Evolutionary conservation across 106 monocot species (phyloP).

Genomic region (Dendrobium nobile): DNA sequence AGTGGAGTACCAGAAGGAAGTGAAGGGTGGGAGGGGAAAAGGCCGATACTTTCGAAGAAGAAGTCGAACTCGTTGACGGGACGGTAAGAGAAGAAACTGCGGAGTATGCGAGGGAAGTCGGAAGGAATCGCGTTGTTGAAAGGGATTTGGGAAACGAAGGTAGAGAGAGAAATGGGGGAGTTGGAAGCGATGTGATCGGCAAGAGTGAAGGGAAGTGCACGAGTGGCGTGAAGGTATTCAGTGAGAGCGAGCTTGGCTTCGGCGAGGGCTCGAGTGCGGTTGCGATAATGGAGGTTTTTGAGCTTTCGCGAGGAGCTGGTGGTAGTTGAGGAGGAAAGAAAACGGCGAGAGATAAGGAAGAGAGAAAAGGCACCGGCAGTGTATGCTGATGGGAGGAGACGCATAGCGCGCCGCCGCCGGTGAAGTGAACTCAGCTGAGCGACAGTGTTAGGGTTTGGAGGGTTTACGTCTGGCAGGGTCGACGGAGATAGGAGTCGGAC

Average conservation of each 20-base stretch:
- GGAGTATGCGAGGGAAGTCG: conserved; percentile 36
- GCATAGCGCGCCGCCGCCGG: conserved; percentile 7
- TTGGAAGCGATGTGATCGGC: conserved; percentile 66
- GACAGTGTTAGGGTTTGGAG: not conserved
- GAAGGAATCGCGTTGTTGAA: conserved; percentile 15
- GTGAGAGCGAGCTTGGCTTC: conserved; percentile 52
- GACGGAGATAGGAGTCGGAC: too few relatives aligned
- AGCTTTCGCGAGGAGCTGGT: conserved; percentile 19
- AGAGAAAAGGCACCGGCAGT: not conserved
- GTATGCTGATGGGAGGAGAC: not conserved
- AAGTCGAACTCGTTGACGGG: conserved; percentile 84
- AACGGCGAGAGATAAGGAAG: not conserved
- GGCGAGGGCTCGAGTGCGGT: conserved; percentile 33
- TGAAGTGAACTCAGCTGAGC: not conserved
- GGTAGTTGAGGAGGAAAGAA: not conserved
- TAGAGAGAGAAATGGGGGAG: conserved; percentile 54
- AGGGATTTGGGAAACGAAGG: conserved; percentile 38
- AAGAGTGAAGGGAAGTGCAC: conserved; percentile 54
- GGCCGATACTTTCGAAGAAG: conserved; percentile 84
- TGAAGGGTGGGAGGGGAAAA: conserved; percentile 10
- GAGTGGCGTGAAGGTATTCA: conserved; percentile 83
- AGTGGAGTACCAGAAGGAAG: conserved; percentile 12
- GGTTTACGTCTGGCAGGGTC: not conserved
- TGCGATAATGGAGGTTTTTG: conserved; percentile 42
- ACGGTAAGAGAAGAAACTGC: conserved; percentile 52